Evolutionary conservation across 768 basidiomycete species (phyloP).

Genomic region (Amanita subjunquillea): DNA sequence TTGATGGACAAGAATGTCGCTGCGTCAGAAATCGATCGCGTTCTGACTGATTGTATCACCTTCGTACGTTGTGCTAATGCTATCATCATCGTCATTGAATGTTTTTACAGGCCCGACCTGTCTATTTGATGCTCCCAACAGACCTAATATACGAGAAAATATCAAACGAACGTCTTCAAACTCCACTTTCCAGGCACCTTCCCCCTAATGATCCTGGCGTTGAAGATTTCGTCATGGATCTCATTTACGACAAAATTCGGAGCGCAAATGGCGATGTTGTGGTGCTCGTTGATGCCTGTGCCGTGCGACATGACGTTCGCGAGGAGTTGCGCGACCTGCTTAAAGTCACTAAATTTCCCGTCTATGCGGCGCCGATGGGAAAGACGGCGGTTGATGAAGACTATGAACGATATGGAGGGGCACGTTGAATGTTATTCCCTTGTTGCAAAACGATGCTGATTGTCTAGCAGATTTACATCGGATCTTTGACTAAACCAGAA

Average conservation of each 20-base stretch:
- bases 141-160: conserved; percentile 69
- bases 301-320: conserved; percentile 58
- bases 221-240: conserved; percentile 62
- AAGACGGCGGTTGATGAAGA: conserved; percentile 68
- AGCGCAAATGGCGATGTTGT: conserved; percentile 58
- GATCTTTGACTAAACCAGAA: conserved; percentile 53
- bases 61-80: conserved; percentile 23
- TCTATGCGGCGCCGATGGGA: conserved; percentile 74
- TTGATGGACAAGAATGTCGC: conserved; percentile 46
- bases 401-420: conserved; percentile 70
- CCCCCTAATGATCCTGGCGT: conserved; percentile 46
- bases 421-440: conserved; percentile 24
- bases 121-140: conserved; percentile 80
- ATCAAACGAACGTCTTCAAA: conserved; percentile 49
- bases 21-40: conserved; percentile 65
- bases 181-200: conserved; percentile 38
- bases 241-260: conserved; percentile 57
- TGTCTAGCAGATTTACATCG: conserved; percentile 56
- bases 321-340: conserved; percentile 55
- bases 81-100: background rate
- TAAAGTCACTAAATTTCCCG: conserved; percentile 56
- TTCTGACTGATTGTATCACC: conserved; percentile 61
- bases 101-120: conserved; percentile 57
- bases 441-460: background rate
- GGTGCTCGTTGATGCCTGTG: conserved; percentile 76